Base-by-base conservation (phyloP, 768 basidiomycete genomes). In the Suillus bovinus region DNA sequence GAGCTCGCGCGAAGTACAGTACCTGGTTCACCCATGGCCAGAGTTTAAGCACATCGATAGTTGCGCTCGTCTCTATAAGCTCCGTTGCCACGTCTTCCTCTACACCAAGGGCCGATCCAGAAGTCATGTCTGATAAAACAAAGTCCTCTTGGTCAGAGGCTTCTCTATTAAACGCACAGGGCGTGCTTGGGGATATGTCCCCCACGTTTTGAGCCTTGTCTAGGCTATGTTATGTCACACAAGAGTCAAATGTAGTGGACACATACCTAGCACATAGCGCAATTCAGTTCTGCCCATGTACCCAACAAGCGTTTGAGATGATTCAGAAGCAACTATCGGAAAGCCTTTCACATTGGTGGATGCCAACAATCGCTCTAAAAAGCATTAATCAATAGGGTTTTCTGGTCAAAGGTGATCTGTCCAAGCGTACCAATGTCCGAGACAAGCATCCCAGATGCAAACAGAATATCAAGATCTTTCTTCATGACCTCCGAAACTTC, bases 21-120 rank as follows among this genome's bases (percentile, higher is more conserved):
- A 96, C 97, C 82, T 94, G 90, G 73, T 98, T 97, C 1, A 99
- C 94, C 90, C 94, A 99, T 10, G 93, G 90, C 82, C 90, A 90
- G 59, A 94, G 80, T 69, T 85, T 86, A 36, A 91, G 76, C 22
- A 82, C 81, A 62, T 86, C 81, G 11, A 82, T 82, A 1, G 83
- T 81, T 2, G 82, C 79, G 3, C 86, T 83, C 13, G 79, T 82
- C 67, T 86, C 86, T 53, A 91, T 82, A 31, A 89, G 79, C 57
- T 90, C 86, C 36, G 83, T 79, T 10, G 85, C 81, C 27, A 87
- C 82, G 47, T 91, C 90, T 61, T 90, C 91, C 64, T 90, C 89
- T 4, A 81, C 79, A 13, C 84, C 86, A 34, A 88, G 73, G 11
- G 83, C 80, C 14, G 82, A 79, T 34, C 82, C 82, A 53, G 81